These are phyloP conservation scores for Panellus pusillus DNA, from an alignment of 768 basidiomycete species.

Conservation along the genomic window DNA sequence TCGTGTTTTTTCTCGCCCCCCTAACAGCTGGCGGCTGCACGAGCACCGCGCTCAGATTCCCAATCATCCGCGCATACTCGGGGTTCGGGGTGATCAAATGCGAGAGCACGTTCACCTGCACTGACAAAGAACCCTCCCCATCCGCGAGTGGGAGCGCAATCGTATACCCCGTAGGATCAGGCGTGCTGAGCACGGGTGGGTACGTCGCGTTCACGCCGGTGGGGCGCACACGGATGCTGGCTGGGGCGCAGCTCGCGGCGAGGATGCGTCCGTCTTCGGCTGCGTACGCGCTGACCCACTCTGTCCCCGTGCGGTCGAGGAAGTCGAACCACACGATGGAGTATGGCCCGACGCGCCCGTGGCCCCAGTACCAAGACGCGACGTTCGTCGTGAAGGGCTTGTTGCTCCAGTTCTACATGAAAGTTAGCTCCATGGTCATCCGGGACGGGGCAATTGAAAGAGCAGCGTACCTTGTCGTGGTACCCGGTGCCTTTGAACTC, in stretches of 20 bases:
- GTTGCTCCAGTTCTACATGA: constrained; percentile 22
- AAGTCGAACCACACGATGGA: constrained; percentile 23
- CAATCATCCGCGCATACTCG: constrained; percentile 3
- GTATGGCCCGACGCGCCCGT: constrained; percentile 21
- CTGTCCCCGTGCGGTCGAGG: constrained; percentile 9
- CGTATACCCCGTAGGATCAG: constrained; percentile 3
- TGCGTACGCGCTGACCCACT: constrained; percentile 16
- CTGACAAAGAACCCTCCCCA: background rate
- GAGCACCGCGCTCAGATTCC: background rate
- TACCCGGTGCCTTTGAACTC: constrained; percentile 15
- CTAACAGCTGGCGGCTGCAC: background rate
- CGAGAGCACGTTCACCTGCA: constrained; percentile 1
- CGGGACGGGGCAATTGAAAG: background rate
- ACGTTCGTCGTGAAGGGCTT: constrained; percentile 10
- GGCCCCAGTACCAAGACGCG: constrained; percentile 22
- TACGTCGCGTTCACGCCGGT: background rate
- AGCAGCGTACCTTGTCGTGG: constrained; percentile 13
- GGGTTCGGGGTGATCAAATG: background rate
- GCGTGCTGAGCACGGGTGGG: constrained; percentile 5
- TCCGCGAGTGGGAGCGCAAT: background rate
- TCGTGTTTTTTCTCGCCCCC: background rate
- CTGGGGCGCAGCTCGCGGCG: constrained; percentile 3
- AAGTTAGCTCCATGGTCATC: background rate
- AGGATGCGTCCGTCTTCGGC: constrained; percentile 12
- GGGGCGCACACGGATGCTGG: constrained; percentile 3